phyloP scores from a whole-genome alignment of 176 grass and related monocot species.

The Bothriochloa decipiens region DNA sequence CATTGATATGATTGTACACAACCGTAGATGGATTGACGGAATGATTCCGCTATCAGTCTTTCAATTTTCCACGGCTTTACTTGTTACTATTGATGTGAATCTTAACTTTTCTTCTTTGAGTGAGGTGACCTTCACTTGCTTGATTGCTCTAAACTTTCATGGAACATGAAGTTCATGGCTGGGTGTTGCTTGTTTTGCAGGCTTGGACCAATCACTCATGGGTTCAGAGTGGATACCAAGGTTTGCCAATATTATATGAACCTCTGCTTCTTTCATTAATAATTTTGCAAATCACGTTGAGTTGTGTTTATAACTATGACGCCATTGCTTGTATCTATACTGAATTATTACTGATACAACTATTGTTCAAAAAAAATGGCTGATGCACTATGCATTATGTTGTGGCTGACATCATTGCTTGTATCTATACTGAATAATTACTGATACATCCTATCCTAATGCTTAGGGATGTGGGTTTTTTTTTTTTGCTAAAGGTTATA shows the following conservation, averaged over 20 bases:
- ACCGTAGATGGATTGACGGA: background rate
- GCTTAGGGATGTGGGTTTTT: background rate
- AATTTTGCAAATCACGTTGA: conserved; percentile 4
- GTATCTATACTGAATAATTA: conserved; percentile 9
- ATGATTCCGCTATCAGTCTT: background rate
- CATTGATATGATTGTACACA: background rate
- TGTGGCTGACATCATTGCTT: background rate
- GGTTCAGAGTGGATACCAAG: conserved; percentile 65
- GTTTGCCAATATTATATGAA: conserved; percentile 41
- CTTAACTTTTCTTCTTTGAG: background rate
- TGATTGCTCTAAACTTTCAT: conserved; percentile 9
- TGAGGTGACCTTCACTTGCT: background rate
- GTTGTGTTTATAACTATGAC: background rate
- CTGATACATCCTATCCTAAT: background rate
- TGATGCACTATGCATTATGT: too few relatives aligned
- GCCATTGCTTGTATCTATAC: too few relatives aligned
- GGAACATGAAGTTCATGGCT: conserved; percentile 16
- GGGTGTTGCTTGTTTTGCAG: conserved; percentile 47
- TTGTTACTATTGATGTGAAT: background rate
- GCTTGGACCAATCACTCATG: conserved; percentile 62
- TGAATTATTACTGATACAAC: too few relatives aligned
- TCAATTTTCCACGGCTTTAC: background rate
- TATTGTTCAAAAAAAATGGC: too few relatives aligned
- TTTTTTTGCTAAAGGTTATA: background rate
- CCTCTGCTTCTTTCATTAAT: conserved; percentile 21